These are phyloP conservation scores for Calonectria pseudoturangicola DNA, from an alignment of 2,329 filamentous ascomycete genomes.

Conservation along the genomic window DNA sequence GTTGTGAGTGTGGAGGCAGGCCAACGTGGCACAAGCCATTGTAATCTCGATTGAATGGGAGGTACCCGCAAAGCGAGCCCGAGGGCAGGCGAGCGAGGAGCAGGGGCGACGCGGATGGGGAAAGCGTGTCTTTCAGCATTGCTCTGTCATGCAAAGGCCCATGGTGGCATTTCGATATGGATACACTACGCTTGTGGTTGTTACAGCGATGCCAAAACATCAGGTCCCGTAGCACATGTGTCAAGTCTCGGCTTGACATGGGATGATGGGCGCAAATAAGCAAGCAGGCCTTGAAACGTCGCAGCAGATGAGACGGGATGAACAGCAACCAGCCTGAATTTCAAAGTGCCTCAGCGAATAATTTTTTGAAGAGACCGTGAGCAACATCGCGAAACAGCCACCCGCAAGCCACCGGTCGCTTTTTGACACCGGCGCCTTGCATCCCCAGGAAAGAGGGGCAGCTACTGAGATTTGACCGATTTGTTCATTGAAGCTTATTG, in stretches of 20 bases:
- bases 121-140: slow-evolving; percentile 3
- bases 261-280: slow-evolving; percentile 21
- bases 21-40: slow-evolving; percentile 48
- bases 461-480: slow-evolving; percentile 15
- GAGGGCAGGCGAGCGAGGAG: neutral
- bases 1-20: slow-evolving; percentile 35
- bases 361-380: neutral
- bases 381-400: slow-evolving; percentile 26
- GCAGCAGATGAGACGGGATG: slow-evolving; percentile 21
- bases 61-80: slow-evolving; percentile 14
- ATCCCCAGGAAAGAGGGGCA: neutral
- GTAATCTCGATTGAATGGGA: slow-evolving; percentile 45
- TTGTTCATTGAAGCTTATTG: slow-evolving; percentile 4
- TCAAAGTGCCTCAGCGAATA: neutral
- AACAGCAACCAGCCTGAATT: slow-evolving; percentile 7
- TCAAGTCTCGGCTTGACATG: slow-evolving; percentile 22
- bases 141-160: slow-evolving; percentile 17
- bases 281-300: slow-evolving; percentile 30
- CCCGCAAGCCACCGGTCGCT: neutral
- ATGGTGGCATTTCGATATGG: neutral
- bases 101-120: slow-evolving; percentile 1
- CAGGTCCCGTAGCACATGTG: slow-evolving; percentile 11
- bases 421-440: slow-evolving; percentile 7
- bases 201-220: slow-evolving; percentile 1
- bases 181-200: neutral